Evolutionary conservation across 768 basidiomycete genomes (phyloP), one percentile per base, ranked within the genome.

Genomic region (Psilocybe tampanensis): DNA sequence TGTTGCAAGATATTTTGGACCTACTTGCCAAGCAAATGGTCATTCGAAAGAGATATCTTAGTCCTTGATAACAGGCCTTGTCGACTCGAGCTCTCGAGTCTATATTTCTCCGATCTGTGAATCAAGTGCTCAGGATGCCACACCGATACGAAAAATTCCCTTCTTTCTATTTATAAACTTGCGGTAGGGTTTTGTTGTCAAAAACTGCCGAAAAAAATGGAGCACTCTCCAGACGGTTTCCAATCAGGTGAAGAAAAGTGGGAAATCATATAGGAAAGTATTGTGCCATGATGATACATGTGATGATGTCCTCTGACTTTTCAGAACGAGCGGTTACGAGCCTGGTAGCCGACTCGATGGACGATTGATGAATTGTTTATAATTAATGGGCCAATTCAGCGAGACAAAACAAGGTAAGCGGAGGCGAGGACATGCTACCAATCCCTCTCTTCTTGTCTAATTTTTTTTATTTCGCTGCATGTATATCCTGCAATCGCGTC

Each of bases 41-140:
- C 29, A 9, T 9, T 29, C 9, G 29, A 29, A 29, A 29, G n/a
- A n/a, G n/a, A n/a, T n/a, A n/a, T n/a, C n/a, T n/a, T n/a, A n/a
- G n/a, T n/a, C n/a, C 36, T 5, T 5, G 9, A 39, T n/a, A 39
- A 39, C n/a, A 8, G 3, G 7, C 36, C 36, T 13, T 39, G 7
- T 3, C 36, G 36, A 39, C 36, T 17, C 24, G 33, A n/a, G n/a
- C n/a, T n/a, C n/a, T n/a, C n/a, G 23, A 9, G 4, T 22, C 17
- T 22, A 44, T 45, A 45, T 54, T 54, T 54, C 53, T 33, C 53
- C 53, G 53, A 54, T 36, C 26, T 45, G 23, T 18, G 44, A 54
- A 54, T 54, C 53, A 54, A 54, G 42, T 47, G 53, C 42, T 32
- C 34, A 36, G 1, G 19, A 22, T 39, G 12, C n/a, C 36, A n/a